Evolutionary conservation across 495 filamentous ascomycete species (phyloP), one percentile per base, ranked within the genome.

Genomic region (Viridothelium virens): DNA sequence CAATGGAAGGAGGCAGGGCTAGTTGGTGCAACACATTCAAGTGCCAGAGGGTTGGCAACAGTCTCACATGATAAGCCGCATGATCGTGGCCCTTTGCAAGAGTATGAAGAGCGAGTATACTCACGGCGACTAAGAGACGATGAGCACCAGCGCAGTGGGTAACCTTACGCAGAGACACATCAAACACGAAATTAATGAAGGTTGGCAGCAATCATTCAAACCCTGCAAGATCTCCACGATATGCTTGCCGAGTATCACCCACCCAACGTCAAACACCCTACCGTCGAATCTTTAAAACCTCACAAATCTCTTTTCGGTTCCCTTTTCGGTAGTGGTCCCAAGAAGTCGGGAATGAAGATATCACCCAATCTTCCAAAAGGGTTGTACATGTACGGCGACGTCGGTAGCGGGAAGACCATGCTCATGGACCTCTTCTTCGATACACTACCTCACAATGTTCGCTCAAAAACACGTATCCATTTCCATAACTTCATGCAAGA

Each of bases 401-500:
- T 99, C 10, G 95, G 95, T 33, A 93, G 91, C 72, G 95, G 95
- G 56, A 99, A 99, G 82, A 97, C 95, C 1, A 99, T 99, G 95
- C 80, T 99, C 69, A 97, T 99, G 94, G 95, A 99, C 73, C 81
- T 99, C 71, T 97, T 99, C 77, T 97, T 91, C 78, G 91, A 97
- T 64, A 96, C 93, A 1, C 78, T 99, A 63, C 94, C 94, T 3
- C 72, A 79, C 14, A 87, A 89, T 70, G 91, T 98, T 68, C 83
- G 78, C 65, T 84, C 85, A 48, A 97, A 96, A 81, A 95, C 89
- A n/a, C 84, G 94, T 16, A 96, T 97, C 70, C 94, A 98, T 79
- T 98, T 98, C 78, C 91, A 97, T 79, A 96, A 95, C 76, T 98
- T 97, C 81, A 98, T 98, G 93, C 94, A 98, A 77, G 90, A 96